Evolutionary conservation across 768 basidiomycete species (phyloP), one percentile per base, ranked within the genome.

Genomic region (Leucosporidium scottii): DNA sequence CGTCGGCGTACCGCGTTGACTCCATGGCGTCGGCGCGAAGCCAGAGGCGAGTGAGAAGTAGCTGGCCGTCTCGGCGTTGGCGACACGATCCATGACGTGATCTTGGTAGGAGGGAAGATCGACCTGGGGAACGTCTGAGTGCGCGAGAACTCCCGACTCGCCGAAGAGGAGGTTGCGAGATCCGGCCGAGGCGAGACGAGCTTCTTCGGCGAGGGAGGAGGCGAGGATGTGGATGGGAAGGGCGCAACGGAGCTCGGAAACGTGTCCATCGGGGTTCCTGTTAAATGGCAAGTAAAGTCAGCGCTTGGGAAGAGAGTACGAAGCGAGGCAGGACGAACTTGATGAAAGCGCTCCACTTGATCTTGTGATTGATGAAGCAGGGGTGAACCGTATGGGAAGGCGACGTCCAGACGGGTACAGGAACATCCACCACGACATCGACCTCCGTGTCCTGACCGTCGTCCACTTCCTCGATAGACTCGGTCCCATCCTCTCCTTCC

Each of bases 241-340:
- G 1, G 92, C 92, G 78, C 94, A 97, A 21, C 93, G 86, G n/a
- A 98, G 82, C 78, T 97, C 92, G 13, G 91, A 93, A 4, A 86
- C 87, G 76, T 97, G 94, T 0, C 93, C 93, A 76, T 97, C 94
- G 10, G 82, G 82, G 76, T 97, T 98, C 70, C 82, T 82, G 39
- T 44, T 10, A 44, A 75, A 93, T 87, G 61, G 86, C 80, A 69
- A 91, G 87, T 21, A 75, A 25, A 4, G 50, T 54, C 49, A 64
- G 60, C 36, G 10, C 4, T 18, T 12, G 23, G 6, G 6, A 3
- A 13, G 25, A 30, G 23, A n/a, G 31, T 57, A 48, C 9, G 10
- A 21, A 39, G 36, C 20, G 36, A 21, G 51, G 18, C 18, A 48
- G 10, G 28, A 59, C 48, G 31, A 56, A 65, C 68, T 74, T 74